Evolutionary conservation across 352 stramenopile species (phyloP), one percentile per base, ranked within the genome.

Genomic region (Phytophthora idaei): DNA sequence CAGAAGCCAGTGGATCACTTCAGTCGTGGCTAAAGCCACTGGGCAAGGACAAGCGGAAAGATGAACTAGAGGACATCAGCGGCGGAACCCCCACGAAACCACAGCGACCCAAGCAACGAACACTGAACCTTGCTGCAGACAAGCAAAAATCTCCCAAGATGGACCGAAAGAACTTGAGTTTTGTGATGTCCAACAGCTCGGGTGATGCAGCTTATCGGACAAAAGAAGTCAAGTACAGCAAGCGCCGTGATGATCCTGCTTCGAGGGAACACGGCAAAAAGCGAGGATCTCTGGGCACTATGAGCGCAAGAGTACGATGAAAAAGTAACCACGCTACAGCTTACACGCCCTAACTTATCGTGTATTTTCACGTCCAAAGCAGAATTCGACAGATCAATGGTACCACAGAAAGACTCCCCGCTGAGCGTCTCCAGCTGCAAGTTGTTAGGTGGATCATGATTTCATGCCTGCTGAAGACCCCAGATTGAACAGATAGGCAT

Each of bases 271-370:
- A 47, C 5, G 31, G 10, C 8, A 70, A 73, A 36, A 71, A 57
- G 34, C 45, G 54, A 56, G 39, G 49, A 17, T 73, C 64, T 45
- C 41, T 76, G 15, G 64, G 56, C 44, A 73, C 55, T 46, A 37
- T 74, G 17, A 71, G 67, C 31, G 67, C 61, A 39, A 62, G 42
- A 47, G 68, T 76, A 66, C 31, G 68, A 61, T 51, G 28, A 39
- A 5, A 46, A 25, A 9, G 10, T 14, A 21, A 21, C 21, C 21
- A 21, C 21, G 21, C 21, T 21, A 21, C 21, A 21, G 21, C 21
- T 21, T 21, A 21, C 21, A 21, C 21, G 21, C 21, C 21, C 21
- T 21, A 21, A 21, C 21, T 21, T 12, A 31, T 49, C 17, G 1
- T 44, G 45, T 58, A n/a, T 11, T 25, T 46, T 15, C 14, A 15